A percentile compares a stretch with the other conserved stretches of the same genome.
These are phyloP conservation scores for Stagonosporopsis chrysanthemi DNA, from an alignment of 2,329 filamentous ascomycete species.

Conservation along the genomic window DNA sequence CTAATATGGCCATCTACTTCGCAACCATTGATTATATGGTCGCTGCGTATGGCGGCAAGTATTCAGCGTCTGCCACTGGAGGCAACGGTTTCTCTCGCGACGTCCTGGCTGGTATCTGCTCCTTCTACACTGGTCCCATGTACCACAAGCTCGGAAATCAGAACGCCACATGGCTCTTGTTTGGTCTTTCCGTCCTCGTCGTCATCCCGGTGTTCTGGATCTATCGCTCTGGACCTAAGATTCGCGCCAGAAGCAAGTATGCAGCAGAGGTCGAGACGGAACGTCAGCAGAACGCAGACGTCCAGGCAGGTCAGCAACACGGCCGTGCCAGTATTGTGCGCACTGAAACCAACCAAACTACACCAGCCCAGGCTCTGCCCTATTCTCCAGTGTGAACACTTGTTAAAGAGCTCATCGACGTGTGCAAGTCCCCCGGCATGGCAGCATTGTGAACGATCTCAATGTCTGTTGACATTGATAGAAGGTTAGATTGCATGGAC, in stretches of 20 bases:
- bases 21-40: constrained; percentile 82
- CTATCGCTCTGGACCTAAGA: constrained; percentile 62
- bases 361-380: neutral
- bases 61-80: constrained; percentile 77
- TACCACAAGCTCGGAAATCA: constrained; percentile 38
- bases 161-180: constrained; percentile 54
- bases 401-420: neutral
- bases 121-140: constrained; percentile 58
- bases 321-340: neutral
- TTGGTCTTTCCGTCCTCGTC: constrained; percentile 57
- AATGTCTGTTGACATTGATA: neutral
- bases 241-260: constrained; percentile 53
- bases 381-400: neutral
- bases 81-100: constrained; percentile 79
- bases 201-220: constrained; percentile 63
- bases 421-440: neutral
- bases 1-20: constrained; percentile 75
- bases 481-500: neutral
- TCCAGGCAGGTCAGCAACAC: neutral
- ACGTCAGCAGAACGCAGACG: constrained; percentile 24
- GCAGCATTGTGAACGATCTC: neutral
- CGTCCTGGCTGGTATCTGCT: constrained; percentile 75
- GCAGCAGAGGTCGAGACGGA: constrained; percentile 34
- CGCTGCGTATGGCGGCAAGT: constrained; percentile 71
- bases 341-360: neutral